Evolutionary conservation across 1,284 basidiomycete species (phyloP).

Genomic region (Anthracocystis walkeri): DNA sequence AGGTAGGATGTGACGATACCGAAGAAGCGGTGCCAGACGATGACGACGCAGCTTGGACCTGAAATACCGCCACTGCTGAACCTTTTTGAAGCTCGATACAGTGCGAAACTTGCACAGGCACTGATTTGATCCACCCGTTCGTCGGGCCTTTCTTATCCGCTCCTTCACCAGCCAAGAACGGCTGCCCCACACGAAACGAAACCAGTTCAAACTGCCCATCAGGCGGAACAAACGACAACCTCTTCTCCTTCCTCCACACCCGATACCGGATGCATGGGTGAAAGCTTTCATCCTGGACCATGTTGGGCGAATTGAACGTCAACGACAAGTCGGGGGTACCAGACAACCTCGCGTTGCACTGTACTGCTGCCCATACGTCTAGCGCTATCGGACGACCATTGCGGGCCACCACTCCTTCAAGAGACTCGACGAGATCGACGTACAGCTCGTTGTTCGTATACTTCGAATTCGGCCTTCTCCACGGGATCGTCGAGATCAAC

Average conservation of each 20-base stretch:
- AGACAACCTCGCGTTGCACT: conserved; percentile 68
- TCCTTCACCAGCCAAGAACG: conserved; percentile 59
- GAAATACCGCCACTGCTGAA: conserved; percentile 21
- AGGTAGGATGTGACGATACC: conserved; percentile 2
- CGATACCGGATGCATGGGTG: conserved; percentile 87
- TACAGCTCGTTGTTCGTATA: conserved; percentile 65
- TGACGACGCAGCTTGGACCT: conserved; percentile 19
- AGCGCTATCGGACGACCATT: conserved; percentile 70
- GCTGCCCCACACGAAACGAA: conserved; percentile 64
- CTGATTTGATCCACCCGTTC: conserved; percentile 34
- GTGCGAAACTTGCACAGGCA: conserved; percentile 19
- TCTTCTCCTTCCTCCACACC: conserved; percentile 74
- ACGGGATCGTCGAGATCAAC: conserved; percentile 61
- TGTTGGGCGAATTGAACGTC: conserved; percentile 71
- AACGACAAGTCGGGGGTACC: conserved; percentile 61
- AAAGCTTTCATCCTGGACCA: conserved; percentile 83
- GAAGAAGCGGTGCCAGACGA: conserved; percentile 14
- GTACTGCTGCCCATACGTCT: conserved; percentile 48
- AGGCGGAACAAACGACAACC: conserved; percentile 59
- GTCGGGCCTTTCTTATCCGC: conserved; percentile 17
- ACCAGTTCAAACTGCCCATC: conserved; percentile 60
- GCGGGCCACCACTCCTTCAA: conserved; percentile 66
- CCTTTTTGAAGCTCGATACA: conserved; percentile 34
- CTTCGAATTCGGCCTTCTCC: conserved; percentile 62
- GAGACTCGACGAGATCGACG: conserved; percentile 57